Conservation (phyloP, 306 rosid species). For the Cucurbita argyrosperma region DNA sequence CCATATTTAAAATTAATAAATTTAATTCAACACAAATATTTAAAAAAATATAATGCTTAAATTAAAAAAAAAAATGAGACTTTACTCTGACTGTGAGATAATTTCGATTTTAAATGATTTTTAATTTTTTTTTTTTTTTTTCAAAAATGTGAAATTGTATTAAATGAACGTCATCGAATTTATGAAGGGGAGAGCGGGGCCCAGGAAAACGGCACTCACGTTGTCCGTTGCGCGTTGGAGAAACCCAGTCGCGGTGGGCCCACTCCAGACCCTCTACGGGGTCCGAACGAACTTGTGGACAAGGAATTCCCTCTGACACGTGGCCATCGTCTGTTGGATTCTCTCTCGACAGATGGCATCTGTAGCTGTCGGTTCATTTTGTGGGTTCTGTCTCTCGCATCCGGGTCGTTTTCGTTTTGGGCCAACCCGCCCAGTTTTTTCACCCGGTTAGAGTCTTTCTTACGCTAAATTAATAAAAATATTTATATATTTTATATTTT, state of each 20-base stretch:
- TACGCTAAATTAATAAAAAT: too few relatives aligned
- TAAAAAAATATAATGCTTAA: background rate
- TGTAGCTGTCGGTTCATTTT: background rate
- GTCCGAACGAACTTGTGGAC: background rate
- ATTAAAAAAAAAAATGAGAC: background rate
- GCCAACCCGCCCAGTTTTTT: background rate
- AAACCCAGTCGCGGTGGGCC: background rate
- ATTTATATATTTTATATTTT: too few relatives aligned
- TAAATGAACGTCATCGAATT: background rate
- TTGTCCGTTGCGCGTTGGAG: background rate
- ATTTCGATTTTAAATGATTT: background rate
- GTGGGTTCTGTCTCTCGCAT: background rate
- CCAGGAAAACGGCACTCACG: background rate
- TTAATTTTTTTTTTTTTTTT: background rate
- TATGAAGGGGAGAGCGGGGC: background rate
- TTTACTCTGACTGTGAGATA: background rate
- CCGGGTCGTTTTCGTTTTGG: background rate
- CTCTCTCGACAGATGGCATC: conserved; percentile 2
- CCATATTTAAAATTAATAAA: background rate
- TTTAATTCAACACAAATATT: background rate
- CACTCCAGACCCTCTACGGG: background rate
- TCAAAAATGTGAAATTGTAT: background rate
- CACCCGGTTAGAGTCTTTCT: background rate
- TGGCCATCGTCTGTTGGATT: background rate
- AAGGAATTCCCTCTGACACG: background rate